Percentiles rank a stretch among this genome's conserved stretches.
Conservation (phyloP, 345 rosid genomes). For the Ricinus communis region DNA sequence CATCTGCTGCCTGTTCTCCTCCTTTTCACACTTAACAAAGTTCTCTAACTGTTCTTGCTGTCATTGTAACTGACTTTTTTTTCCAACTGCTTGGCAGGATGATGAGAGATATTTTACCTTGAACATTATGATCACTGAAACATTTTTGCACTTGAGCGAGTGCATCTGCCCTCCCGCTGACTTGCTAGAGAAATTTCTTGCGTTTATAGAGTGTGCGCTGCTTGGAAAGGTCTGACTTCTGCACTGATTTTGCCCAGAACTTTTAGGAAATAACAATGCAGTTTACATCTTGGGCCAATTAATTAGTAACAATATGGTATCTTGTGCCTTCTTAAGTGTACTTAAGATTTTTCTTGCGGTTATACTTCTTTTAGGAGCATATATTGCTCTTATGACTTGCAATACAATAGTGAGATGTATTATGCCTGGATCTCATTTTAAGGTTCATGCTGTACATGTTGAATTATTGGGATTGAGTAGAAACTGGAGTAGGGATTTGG, state of each 20-base stretch:
- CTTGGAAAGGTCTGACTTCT: slow-evolving; percentile 62
- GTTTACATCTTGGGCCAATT: background rate
- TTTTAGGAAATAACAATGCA: background rate
- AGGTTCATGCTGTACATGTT: background rate
- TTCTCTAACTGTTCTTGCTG: background rate
- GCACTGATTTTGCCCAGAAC: background rate
- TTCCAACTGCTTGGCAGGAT: slow-evolving; percentile 49
- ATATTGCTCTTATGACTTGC: background rate
- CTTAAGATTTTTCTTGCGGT: background rate
- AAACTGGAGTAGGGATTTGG: background rate
- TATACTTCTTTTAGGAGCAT: background rate
- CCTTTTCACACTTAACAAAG: background rate
- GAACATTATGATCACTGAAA: slow-evolving; percentile 59
- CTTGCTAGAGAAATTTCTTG: slow-evolving; percentile 52
- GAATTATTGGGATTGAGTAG: background rate
- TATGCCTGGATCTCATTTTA: background rate
- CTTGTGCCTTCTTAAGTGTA: background rate
- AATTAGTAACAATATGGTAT: background rate
- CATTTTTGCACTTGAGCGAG: slow-evolving; percentile 61
- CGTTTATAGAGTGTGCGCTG: slow-evolving; percentile 60
- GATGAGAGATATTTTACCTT: slow-evolving; percentile 61
- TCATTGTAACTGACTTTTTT: slow-evolving; percentile 3
- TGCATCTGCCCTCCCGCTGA: slow-evolving; percentile 51
- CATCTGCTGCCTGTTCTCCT: background rate
- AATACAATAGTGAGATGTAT: background rate